Evolutionary conservation across 192 early-diverging fungal genomes (phyloP), one percentile per base, ranked within the genome.

Genomic region (Coemansia sp.): DNA sequence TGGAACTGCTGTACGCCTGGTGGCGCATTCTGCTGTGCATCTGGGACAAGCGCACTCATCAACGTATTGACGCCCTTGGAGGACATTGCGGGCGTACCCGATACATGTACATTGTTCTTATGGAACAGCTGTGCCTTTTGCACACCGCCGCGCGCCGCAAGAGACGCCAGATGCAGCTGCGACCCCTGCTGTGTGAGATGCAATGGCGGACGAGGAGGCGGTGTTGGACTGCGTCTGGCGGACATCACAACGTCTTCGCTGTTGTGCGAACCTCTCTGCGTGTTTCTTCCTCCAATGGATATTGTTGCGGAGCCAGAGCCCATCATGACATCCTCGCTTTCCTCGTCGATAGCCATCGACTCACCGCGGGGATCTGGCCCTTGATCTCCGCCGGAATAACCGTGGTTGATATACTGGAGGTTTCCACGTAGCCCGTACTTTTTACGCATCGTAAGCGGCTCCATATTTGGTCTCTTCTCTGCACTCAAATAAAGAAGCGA

Each of bases 351-450:
- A 54, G 17, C 52, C 52, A 54, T 54, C 17, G 52, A 54, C 29
- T 33, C 30, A 19, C 52, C 52, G n/a, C 52, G 52, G n/a, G 75
- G 70, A 28, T 78, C 75, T 2, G 62, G 66, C 1, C 75, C 70
- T 53, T 65, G 70, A 14, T 72, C 75, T n/a, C n/a, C n/a, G 22
- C 22, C 41, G 17, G 50, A 41, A 45, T 60, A 34, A 13, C 37
- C 50, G 17, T 70, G 67, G 58, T 60, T 62, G 58, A 74, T 27
- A 47, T 80, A 70, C 64, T 80, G 77, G 30, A 80, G 36, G 53
- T 80, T 80, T 23, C 64, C 37, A 42, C 77, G 77, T 53, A 80
- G 50, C 6, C 77, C 77, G 61, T 80, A 80, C 55, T 80, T 80
- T 57, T 80, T 80, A 63, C 77, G 72, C 67, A 70, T 69, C 6